Base-by-base conservation (phyloP, 768 basidiomycete genomes). In the Lactarius deliciosus region DNA sequence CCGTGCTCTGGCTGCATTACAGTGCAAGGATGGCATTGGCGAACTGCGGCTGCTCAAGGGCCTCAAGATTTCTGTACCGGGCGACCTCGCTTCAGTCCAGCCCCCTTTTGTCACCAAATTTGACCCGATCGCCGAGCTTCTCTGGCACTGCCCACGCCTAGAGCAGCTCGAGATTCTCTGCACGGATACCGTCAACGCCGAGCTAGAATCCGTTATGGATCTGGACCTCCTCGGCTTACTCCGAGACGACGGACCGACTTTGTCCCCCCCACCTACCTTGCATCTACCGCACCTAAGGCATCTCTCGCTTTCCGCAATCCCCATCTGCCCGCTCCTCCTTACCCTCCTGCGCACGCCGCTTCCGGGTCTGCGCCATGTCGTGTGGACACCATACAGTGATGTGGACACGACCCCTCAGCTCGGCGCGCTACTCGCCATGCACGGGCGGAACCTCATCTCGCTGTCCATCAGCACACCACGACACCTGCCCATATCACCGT, bases 301-400 rank as follows among this genome's bases (percentile, higher is more conserved):
- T 22, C 73, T 94, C 25, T 80, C 84, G 20, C 71, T 92, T 20
- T 77, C 91, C 25, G 88, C 89, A 2, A 84, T 90, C 78, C 85
- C 87, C 60, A 81, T 80, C 7, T 90, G 89, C 5, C 83, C 86
- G 25, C 77, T 91, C 38, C 79, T 92, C 75, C 76, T 82, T 45
- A 80, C 83, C 18, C 78, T 94, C 32, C 76, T 91, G 20, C 74
- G 78, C 45, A 82, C 88, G 0, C 74, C 84, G 0, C 83, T 94
- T 16, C 91, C 89, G 4, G 76, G 81, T 3, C 78, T 94, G 50
- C 79, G 74, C 40, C 86, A 86, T 69, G 78, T 94, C 22, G 87
- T 83, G 16, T 73, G 93, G 43, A 91, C 91, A 1, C 90, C 91
- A 1, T 91, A 89, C 71, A 82, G 90, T 63, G 89, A 91, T 70